phyloP scores from a whole-genome alignment of 192 early-diverging fungal genomes.

The Coemansia guatemalensis region DNA sequence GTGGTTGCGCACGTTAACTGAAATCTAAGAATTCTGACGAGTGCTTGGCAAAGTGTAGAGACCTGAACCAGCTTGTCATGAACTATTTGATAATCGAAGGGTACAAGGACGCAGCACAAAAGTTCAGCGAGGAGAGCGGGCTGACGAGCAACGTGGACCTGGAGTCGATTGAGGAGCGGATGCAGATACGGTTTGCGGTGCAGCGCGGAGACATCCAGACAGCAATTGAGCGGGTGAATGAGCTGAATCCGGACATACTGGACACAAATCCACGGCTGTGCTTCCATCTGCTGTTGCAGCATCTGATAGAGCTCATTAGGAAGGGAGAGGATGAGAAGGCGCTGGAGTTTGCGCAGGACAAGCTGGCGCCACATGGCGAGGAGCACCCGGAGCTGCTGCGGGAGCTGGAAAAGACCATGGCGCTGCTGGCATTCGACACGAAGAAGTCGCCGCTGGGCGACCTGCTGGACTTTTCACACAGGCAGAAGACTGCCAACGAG shows the following conservation, averaged over 20 bases:
- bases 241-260: slow-evolving; percentile 96
- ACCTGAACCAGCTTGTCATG: slow-evolving; percentile 98
- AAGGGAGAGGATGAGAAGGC: slow-evolving; percentile 77
- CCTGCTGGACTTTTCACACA: slow-evolving; percentile 83
- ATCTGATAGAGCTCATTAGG: slow-evolving; percentile 93
- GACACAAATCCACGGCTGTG: slow-evolving; percentile 92
- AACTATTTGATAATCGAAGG: slow-evolving; percentile 99
- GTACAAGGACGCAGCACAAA: slow-evolving; percentile 97
- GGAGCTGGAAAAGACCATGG: slow-evolving; percentile 96
- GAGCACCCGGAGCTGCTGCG: slow-evolving; percentile 93
- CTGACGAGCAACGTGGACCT: slow-evolving; percentile 79
- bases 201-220: slow-evolving; percentile 86
- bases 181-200: slow-evolving; percentile 91
- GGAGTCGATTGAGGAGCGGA: slow-evolving; percentile 88
- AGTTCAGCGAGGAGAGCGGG: slow-evolving; percentile 88
- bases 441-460: slow-evolving; percentile 70
- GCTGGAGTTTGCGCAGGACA: slow-evolving; percentile 94
- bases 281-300: slow-evolving; percentile 97
- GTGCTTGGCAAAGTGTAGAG: slow-evolving; percentile 51
- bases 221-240: slow-evolving; percentile 98
- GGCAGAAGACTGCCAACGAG: slow-evolving; percentile 92
- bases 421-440: slow-evolving; percentile 89
- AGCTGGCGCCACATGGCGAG: slow-evolving; percentile 96
- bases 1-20: slow-evolving; percentile 1
- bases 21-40: not conserved